Evolutionary conservation across 257 asterid species (phyloP).

Genomic region (Eustoma russellianum): DNA sequence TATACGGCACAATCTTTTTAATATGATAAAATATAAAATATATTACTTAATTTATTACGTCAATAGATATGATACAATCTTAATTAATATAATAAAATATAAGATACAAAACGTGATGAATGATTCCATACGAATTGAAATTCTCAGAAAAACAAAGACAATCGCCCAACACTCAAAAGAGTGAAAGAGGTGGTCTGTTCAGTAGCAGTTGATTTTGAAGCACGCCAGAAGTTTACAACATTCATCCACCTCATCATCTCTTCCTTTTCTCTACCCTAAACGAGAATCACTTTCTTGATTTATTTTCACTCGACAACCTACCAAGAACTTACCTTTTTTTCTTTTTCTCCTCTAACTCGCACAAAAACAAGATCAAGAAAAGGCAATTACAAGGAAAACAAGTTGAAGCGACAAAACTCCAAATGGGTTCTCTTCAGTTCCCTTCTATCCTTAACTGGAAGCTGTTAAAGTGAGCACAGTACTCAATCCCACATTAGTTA

Average conservation of each 20-base stretch:
- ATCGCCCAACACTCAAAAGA: no score
- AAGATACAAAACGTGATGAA: no score
- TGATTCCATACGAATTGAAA: no score
- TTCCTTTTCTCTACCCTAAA: slow-evolving; percentile 27
- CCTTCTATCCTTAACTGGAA: slow-evolving; percentile 40
- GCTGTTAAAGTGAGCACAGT: slow-evolving; percentile 16
- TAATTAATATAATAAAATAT: no score
- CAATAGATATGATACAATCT: no score
- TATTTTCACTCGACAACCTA: slow-evolving; percentile 28
- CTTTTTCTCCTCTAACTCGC: slow-evolving; percentile 7
- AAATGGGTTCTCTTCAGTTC: slow-evolving; percentile 18
- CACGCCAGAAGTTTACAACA: slow-evolving; percentile 42
- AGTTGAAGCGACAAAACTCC: slow-evolving; percentile 5
- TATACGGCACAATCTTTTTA: no score
- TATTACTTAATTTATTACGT: no score
- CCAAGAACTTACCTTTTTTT: background rate
- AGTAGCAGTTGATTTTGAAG: slow-evolving; percentile 22
- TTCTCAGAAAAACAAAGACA: no score
- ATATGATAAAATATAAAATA: no score
- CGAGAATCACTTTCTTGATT: slow-evolving; percentile 11
- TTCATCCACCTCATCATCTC: slow-evolving; percentile 24
- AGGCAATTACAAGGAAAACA: slow-evolving; percentile 1
- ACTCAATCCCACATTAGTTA: slow-evolving; percentile 43
- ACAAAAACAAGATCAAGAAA: slow-evolving; percentile 7
- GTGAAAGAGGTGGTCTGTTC: slow-evolving; percentile 21